phyloP scores from a whole-genome alignment of 1,139 yeast genomes.

The Geotrichum candidum region DNA sequence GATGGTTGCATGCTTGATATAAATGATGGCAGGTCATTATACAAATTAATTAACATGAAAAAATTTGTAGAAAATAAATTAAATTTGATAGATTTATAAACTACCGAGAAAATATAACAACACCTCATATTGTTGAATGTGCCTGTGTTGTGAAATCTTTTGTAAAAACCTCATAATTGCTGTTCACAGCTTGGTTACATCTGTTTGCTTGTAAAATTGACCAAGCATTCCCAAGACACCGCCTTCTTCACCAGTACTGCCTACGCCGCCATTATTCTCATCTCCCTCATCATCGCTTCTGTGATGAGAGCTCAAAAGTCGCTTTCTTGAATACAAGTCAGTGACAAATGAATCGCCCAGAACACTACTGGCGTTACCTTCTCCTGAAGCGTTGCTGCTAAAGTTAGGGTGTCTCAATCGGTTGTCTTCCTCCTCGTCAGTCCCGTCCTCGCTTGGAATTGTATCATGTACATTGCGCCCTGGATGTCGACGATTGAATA shows the following conservation, averaged over 20 bases:
- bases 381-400: background rate
- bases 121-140: too few relatives aligned
- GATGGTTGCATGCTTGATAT: slow-evolving; percentile 4
- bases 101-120: too few relatives aligned
- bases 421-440: slow-evolving; percentile 14
- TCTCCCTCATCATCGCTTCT: slow-evolving; percentile 20
- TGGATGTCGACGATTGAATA: background rate
- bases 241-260: slow-evolving; percentile 40
- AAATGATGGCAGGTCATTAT: slow-evolving; percentile 5
- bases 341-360: slow-evolving; percentile 11
- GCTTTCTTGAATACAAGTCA: slow-evolving; percentile 13
- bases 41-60: background rate
- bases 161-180: too few relatives aligned
- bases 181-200: slow-evolving; percentile 12
- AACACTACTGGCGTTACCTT: background rate
- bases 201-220: slow-evolving; percentile 56
- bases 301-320: slow-evolving; percentile 3
- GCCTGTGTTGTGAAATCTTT: too few relatives aligned
- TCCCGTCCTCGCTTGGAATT: slow-evolving; percentile 11
- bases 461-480: slow-evolving; percentile 6
- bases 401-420: slow-evolving; percentile 6
- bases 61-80: too few relatives aligned
- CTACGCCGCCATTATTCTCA: slow-evolving; percentile 28
- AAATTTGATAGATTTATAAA: too few relatives aligned
- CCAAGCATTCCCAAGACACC: slow-evolving; percentile 82